Conservation (phyloP, 495 filamentous ascomycete species). For the Podospora conica region DNA sequence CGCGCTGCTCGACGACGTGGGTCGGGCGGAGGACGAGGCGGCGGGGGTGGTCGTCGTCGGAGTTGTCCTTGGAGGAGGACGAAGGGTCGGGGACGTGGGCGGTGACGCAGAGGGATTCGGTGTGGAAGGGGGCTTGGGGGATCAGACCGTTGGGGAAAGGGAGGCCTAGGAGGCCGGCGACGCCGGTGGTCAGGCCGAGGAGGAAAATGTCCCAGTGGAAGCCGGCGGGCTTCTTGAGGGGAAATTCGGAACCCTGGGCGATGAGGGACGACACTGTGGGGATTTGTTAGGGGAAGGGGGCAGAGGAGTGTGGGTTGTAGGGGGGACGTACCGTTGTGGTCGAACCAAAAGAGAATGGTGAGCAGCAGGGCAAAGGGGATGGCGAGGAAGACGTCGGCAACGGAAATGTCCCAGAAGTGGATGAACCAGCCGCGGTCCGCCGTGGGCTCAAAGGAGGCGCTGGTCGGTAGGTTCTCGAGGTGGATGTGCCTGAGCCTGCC, state of each 20-base stretch:
- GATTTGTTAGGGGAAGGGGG: not conserved
- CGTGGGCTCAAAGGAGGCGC: constrained; percentile 78
- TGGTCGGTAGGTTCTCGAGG: constrained; percentile 61
- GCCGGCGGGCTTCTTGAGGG: constrained; percentile 82
- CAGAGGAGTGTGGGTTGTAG: not conserved
- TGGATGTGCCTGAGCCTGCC: constrained; percentile 66
- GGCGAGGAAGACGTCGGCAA: constrained; percentile 74
- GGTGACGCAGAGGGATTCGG: constrained; percentile 72
- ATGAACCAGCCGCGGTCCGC: constrained; percentile 74
- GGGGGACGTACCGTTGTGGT: constrained; percentile 65
- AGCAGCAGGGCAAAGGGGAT: constrained; percentile 82
- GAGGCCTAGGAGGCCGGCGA: constrained; percentile 78
- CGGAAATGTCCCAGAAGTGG: constrained; percentile 75
- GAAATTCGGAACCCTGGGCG: constrained; percentile 89
- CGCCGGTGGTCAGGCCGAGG: constrained; percentile 77
- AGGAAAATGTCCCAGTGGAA: constrained; percentile 97
- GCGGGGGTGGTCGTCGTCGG: constrained; percentile 38
- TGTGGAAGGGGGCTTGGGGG: constrained; percentile 92
- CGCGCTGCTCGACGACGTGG: constrained; percentile 84
- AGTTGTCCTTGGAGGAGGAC: constrained; percentile 55
- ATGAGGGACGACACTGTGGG: constrained; percentile 70
- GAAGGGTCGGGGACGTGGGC: constrained; percentile 50
- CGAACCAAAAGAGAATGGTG: constrained; percentile 88
- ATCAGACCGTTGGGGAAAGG: constrained; percentile 91
- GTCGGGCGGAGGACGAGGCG: constrained; percentile 33